Percentiles rank a stretch among this genome's conserved stretches.
Evolutionary conservation across 2,329 filamentous ascomycete genomes (phyloP).

Genomic region (Acephala macrosclerotiorum): DNA sequence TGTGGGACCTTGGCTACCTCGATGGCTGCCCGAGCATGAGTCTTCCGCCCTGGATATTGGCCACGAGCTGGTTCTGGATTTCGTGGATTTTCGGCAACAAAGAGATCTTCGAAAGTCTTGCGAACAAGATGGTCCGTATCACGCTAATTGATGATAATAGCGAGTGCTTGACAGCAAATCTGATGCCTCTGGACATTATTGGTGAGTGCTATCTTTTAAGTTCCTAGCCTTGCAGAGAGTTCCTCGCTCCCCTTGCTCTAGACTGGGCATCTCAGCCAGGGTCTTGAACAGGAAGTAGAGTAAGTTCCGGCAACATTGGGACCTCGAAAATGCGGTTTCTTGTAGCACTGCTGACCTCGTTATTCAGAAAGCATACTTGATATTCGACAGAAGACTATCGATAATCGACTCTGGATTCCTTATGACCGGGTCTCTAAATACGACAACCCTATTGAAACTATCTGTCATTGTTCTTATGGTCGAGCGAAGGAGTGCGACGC

Average conservation of each 20-base stretch:
- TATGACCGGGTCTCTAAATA: background rate
- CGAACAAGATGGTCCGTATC: slow-evolving; percentile 7
- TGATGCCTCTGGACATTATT: slow-evolving; percentile 5
- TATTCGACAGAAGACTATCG: background rate
- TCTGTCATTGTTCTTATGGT: background rate
- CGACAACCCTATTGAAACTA: background rate
- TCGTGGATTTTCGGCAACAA: slow-evolving; percentile 22
- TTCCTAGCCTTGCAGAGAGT: background rate
- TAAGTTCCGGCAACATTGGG: too few relatives aligned
- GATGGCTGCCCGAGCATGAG: slow-evolving; percentile 2
- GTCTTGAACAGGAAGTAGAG: too few relatives aligned
- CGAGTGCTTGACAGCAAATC: background rate
- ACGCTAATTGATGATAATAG: background rate
- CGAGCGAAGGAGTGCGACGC: background rate
- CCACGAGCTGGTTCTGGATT: slow-evolving; percentile 24
- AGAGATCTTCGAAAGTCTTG: slow-evolving; percentile 10
- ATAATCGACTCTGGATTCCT: background rate
- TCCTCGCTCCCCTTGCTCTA: background rate
- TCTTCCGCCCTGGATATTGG: background rate
- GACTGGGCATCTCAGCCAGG: too few relatives aligned
- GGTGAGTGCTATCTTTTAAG: background rate
- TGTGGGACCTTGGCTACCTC: slow-evolving; percentile 16
- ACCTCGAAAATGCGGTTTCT: background rate
- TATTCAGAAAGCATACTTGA: background rate
- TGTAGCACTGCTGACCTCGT: background rate